Evolutionary conservation across 108 stramenopile species (phyloP).

Genomic region (Cyclostephanos tholiformis): DNA sequence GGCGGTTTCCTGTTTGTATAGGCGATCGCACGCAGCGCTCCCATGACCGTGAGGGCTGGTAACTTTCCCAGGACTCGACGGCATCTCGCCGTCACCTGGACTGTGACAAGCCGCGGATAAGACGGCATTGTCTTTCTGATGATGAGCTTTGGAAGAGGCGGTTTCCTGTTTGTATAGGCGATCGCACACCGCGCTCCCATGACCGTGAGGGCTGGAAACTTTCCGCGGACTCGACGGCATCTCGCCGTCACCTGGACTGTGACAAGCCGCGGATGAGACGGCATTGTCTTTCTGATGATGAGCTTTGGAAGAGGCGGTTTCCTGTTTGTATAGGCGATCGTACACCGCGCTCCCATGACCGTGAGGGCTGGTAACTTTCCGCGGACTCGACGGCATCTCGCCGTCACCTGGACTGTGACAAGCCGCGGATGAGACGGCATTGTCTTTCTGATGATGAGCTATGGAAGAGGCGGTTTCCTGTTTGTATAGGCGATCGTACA

Average conservation of each 20-base stretch:
- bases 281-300: constrained; percentile 6
- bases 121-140: too few species aligned
- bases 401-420: neutral
- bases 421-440: constrained; percentile 13
- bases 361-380: neutral
- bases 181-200: neutral
- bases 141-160: constrained; percentile 18
- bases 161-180: constrained; percentile 24
- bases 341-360: neutral
- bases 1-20: constrained; percentile 22
- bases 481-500: constrained; percentile 21
- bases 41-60: neutral
- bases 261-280: constrained; percentile 17
- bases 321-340: constrained; percentile 22
- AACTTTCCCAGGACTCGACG: constrained; percentile 5
- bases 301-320: constrained; percentile 17
- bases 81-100: neutral
- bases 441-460: constrained; percentile 16
- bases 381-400: neutral
- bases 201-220: neutral
- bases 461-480: constrained; percentile 20
- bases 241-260: too few species aligned
- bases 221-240: too few species aligned
- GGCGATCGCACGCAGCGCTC: constrained; percentile 7
- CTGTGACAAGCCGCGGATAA: constrained; percentile 20